Conservation (phyloP, 208 protist species). For the Leishmania aethiopica region DNA sequence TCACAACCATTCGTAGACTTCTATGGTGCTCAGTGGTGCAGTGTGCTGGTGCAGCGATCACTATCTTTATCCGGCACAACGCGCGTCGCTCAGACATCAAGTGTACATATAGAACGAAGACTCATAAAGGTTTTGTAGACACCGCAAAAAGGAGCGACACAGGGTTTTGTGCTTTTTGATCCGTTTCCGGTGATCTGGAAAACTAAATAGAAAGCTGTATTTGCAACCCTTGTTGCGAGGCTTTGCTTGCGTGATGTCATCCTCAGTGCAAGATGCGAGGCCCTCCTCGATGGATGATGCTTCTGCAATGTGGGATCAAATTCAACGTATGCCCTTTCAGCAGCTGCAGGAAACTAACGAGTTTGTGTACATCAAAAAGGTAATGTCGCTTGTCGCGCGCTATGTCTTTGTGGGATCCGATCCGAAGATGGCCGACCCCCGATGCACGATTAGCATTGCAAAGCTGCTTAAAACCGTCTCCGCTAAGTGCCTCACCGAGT, state of each 20-base stretch:
- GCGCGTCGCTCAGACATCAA: neutral
- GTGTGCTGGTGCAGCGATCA: neutral
- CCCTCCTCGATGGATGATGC: neutral
- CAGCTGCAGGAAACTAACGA: conserved; percentile 57
- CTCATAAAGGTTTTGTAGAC: neutral
- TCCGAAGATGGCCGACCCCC: conserved; percentile 60
- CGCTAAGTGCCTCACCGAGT: conserved; percentile 38
- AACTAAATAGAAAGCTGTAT: neutral
- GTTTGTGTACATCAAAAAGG: conserved; percentile 65
- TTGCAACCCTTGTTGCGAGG: neutral
- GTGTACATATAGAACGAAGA: neutral
- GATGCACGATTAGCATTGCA: conserved; percentile 52
- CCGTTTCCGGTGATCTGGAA: neutral
- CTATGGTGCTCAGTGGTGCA: neutral
- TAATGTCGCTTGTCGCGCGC: conserved; percentile 51
- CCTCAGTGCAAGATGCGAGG: neutral
- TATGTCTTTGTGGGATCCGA: conserved; percentile 63
- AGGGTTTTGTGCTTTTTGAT: too few relatives aligned
- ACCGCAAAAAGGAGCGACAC: neutral
- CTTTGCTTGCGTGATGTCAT: neutral
- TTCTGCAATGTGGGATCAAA: conserved; percentile 65
- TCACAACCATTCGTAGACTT: neutral
- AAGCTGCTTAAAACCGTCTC: conserved; percentile 69
- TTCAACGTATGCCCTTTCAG: conserved; percentile 74
- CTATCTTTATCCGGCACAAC: neutral